Percentiles rank a stretch among this genome's conserved stretches.
Evolutionary conservation across 2,329 filamentous ascomycete genomes (phyloP).

Genomic region (Verticillium albo-atrum): DNA sequence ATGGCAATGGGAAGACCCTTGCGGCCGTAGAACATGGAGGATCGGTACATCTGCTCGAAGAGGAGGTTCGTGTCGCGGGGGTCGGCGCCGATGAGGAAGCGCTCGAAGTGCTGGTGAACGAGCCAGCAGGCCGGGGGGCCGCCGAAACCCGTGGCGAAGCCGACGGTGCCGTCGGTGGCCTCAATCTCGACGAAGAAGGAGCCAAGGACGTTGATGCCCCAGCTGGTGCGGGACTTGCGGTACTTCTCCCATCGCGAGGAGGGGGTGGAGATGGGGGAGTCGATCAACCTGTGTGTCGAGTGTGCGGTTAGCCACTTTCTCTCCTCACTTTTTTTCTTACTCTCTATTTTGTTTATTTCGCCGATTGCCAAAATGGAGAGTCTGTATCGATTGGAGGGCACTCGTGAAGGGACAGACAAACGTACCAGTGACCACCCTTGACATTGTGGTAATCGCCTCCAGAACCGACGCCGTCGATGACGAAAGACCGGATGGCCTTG

Average conservation of each 20-base stretch:
- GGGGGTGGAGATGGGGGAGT: slow-evolving; percentile 87
- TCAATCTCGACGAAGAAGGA: slow-evolving; percentile 91
- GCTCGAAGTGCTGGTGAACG: slow-evolving; percentile 86
- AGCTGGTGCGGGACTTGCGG: slow-evolving; percentile 80
- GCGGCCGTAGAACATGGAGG: slow-evolving; percentile 92
- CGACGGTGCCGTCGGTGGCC: slow-evolving; percentile 84
- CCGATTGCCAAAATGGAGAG: no score
- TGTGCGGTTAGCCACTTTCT: slow-evolving; percentile 26
- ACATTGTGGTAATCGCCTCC: slow-evolving; percentile 91
- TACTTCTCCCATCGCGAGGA: slow-evolving; percentile 89
- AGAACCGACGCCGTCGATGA: slow-evolving; percentile 59
- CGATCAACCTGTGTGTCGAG: slow-evolving; percentile 66
- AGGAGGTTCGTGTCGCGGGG: slow-evolving; percentile 86
- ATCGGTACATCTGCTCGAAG: slow-evolving; percentile 96
- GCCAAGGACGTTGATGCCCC: slow-evolving; percentile 93
- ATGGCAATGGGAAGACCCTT: slow-evolving; percentile 87
- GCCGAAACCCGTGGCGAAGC: slow-evolving; percentile 91
- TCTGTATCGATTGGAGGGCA: no score
- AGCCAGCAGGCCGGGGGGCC: slow-evolving; percentile 93
- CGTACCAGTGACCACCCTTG: slow-evolving; percentile 63
- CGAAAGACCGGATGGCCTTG: slow-evolving; percentile 68
- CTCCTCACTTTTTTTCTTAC: neutral
- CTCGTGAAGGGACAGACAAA: neutral
- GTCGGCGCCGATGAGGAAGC: slow-evolving; percentile 85
- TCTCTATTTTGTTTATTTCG: neutral